phyloP scores from a whole-genome alignment of 768 basidiomycete species.

The Sistotremastrum suecicum region DNA sequence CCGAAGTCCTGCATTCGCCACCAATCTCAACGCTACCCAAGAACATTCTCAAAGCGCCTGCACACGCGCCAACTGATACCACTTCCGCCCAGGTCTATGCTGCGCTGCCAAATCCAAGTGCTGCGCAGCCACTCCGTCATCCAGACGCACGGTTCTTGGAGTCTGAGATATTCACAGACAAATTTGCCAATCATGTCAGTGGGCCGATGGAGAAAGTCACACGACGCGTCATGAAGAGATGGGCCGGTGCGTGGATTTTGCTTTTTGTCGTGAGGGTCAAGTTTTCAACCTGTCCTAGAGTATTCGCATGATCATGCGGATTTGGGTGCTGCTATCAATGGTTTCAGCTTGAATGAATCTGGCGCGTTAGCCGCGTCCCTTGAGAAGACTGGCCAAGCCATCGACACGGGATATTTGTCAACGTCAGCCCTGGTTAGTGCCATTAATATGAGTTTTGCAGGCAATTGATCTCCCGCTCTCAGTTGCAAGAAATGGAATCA shows the following conservation, averaged over 20 bases:
- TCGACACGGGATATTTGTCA: conserved; percentile 86
- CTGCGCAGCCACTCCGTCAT: conserved; percentile 75
- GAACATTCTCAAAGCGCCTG: conserved; percentile 90
- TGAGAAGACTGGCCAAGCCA: conserved; percentile 94
- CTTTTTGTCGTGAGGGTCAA: conserved; percentile 3
- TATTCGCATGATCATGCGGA: conserved; percentile 80
- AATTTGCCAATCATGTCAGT: conserved; percentile 83
- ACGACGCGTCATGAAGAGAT: conserved; percentile 79
- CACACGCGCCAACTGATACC: conserved; percentile 84
- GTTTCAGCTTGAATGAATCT: conserved; percentile 80
- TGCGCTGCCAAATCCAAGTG: conserved; percentile 78
- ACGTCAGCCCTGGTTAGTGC: conserved; percentile 70
- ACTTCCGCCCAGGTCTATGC: conserved; percentile 60
- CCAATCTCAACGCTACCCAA: conserved; percentile 86
- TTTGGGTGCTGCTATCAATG: conserved; percentile 83
- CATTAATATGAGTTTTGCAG: conserved; percentile 1
- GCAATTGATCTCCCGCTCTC: not conserved
- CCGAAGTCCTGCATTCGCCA: conserved; percentile 85
- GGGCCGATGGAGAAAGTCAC: conserved; percentile 97
- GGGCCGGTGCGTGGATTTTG: conserved; percentile 54
- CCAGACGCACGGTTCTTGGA: conserved; percentile 95
- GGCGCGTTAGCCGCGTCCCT: conserved; percentile 65
- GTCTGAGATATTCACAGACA: conserved; percentile 89
- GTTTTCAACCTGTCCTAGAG: conserved; percentile 28
- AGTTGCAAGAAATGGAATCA: conserved; percentile 91